Evolutionary conservation across 2,329 filamentous ascomycete genomes (phyloP).

Genomic region (Diplodia mutila): DNA sequence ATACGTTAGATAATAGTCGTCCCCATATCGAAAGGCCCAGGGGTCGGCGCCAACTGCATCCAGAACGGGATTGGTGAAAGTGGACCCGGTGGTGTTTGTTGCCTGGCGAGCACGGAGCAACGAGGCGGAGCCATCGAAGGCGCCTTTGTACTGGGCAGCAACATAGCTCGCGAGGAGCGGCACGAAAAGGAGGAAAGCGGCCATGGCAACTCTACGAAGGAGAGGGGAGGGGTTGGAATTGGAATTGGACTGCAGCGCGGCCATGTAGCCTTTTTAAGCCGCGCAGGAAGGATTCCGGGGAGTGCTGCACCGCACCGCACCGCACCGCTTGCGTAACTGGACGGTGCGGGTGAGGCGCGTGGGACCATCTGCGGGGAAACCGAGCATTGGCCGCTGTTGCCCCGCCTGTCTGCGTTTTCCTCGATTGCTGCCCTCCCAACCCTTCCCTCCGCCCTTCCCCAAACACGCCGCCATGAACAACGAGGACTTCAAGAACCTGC

Average conservation of each 20-base stretch:
- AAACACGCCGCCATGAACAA: conserved; percentile 79
- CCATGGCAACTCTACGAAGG: conserved; percentile 10
- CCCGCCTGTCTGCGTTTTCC: neutral
- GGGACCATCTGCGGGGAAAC: conserved; percentile 8
- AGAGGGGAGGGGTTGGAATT: neutral
- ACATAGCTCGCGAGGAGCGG: conserved; percentile 22
- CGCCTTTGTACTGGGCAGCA: conserved; percentile 20
- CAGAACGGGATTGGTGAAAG: conserved; percentile 53
- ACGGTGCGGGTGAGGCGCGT: neutral
- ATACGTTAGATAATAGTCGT: conserved; percentile 44
- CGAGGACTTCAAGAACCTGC: conserved; percentile 84
- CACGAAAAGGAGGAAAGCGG: conserved; percentile 9
- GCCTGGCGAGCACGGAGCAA: conserved; percentile 12
- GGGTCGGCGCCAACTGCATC: conserved; percentile 49
- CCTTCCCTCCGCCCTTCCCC: neutral
- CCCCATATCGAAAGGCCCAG: conserved; percentile 16
- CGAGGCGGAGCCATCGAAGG: conserved; percentile 9
- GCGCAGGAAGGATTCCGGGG: neutral
- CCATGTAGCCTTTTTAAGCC: conserved; percentile 12
- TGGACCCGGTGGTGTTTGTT: conserved; percentile 31
- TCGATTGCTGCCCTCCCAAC: neutral
- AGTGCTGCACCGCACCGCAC: neutral
- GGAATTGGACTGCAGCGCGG: neutral
- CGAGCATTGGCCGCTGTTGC: neutral
- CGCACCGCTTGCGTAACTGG: neutral